Base-by-base conservation (phyloP, 768 basidiomycete species). In the Lepiota venenata region DNA sequence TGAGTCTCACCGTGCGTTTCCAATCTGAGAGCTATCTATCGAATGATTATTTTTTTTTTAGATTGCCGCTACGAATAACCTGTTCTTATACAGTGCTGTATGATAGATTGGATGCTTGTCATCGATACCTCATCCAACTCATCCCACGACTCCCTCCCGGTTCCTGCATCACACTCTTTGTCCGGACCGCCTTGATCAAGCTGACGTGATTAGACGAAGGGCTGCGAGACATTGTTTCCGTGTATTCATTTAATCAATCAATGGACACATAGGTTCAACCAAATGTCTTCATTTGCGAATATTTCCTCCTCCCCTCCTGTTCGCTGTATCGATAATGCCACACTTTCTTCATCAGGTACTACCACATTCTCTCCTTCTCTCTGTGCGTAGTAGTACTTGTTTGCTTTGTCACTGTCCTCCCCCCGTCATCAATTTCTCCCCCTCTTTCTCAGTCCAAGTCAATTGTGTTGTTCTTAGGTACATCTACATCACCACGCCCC, bases 1-100 rank as follows among this genome's bases (percentile, higher is more conserved):
- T 95, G 63, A 66, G 91, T 79, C 5, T 20, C 44, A 25, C 27
- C 5, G 38, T 18, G 7, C 10, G n/a, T 18, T 52, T 10, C 3
- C 15, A 49, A 18, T 50, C 37, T 4, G 22, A 45, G 22, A 45
- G 50, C 56, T 14, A 37, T 42, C 56, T 29, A 56, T 57, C 42
- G 21, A 47, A 51, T 10, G 2, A n/a, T n/a, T n/a, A n/a, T n/a
- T n/a, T 43, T 49, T 35, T 45, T 22, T 56, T 11, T 61, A 95
- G 92, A 95, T 98, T 67, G 94, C 94, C 47, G 94, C 94, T 40
- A 98, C 94, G 63, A 97, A 97, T 80, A 97, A 97, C 72, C 74
- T 97, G 72, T 95, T 88, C 81, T 74, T 91, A 71, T 88, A 88
- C 73, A 88, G 86, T 71, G 86, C 82, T 61, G 81, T 81, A 69